Conservation (phyloP, 345 rosid species). For the Hypericum perforatum region DNA sequence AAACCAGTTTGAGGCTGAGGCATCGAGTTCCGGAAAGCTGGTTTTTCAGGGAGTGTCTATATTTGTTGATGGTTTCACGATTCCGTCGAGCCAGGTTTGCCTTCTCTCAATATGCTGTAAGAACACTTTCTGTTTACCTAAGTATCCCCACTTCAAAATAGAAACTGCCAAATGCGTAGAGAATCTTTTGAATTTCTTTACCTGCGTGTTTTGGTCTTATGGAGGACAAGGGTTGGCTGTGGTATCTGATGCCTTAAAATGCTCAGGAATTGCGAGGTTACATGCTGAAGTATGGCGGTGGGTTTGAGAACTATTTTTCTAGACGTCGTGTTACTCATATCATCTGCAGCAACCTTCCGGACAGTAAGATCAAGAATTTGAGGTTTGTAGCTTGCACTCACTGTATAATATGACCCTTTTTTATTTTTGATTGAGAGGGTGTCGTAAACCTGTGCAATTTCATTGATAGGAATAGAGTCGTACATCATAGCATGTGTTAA, state of each 20-base stretch:
- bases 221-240: neutral
- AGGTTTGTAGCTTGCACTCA: conserved; percentile 29
- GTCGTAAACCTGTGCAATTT: too few species aligned
- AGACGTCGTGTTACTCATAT: conserved; percentile 78
- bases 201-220: neutral
- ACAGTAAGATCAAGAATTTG: conserved; percentile 74
- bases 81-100: conserved; percentile 81
- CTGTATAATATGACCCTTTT: too few species aligned
- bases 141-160: too few species aligned
- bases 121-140: too few species aligned
- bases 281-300: conserved; percentile 70
- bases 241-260: conserved; percentile 1
- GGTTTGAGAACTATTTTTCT: conserved; percentile 77
- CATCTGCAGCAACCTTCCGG: conserved; percentile 83
- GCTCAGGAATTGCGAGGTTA: conserved; percentile 61
- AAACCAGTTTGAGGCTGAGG: conserved; percentile 55
- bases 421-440: too few species aligned
- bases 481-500: too few species aligned
- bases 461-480: too few species aligned
- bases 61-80: conserved; percentile 84
- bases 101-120: neutral
- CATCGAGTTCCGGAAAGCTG: conserved; percentile 39
- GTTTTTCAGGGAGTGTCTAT: conserved; percentile 82
- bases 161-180: too few species aligned
- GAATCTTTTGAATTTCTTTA: neutral